Evolutionary conservation across 2,329 filamentous ascomycete genomes (phyloP), one percentile per base, ranked within the genome.

Genomic region (Colletotrichum endophyticum): DNA sequence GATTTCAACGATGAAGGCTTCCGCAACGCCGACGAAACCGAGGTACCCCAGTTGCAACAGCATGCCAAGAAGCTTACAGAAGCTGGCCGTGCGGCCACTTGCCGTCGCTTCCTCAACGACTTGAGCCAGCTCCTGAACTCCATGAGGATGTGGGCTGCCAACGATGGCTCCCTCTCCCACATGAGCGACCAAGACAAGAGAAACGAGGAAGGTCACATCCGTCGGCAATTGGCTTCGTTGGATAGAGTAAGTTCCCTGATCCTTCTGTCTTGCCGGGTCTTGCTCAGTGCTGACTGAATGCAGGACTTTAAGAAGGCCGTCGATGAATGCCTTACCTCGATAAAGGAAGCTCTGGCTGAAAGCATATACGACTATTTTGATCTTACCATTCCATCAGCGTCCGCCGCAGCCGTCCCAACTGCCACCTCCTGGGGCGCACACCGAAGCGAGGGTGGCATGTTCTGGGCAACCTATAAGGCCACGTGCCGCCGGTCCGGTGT

Each of bases 21-120:
- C 80, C 82, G 82, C 2, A 81, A 84, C 7, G 56, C 84, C 0
- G 85, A 90, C 4, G 88, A 93, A 74, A 94, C 92, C 0, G 92
- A 90, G 80, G 87, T 93, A 5, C 91, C 92, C 3, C 86, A 88
- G 62, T 85, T 94, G 1, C 91, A 92, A 79, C 84, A 84, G 0
- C 92, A 94, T 34, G 74, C 70, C 7, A 76, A 70, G 59, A 76
- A 76, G 28, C 57, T 76, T 16, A 70, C 74, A 0, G 70, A 76
- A 61, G 34, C 28, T n/a, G 76, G 79, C 34, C 78, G 80, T 11
- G 76, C 77, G 6, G 78, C 77, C 8, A 75, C 64, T 30, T 73
- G 73, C n/a, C 78, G 80, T 11, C 72, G 75, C 11, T 80, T 81
- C 66, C 74, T 81, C 25, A 78, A 79, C 61, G 77, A 75, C 32